Base-by-base conservation (phyloP, 2,329 filamentous ascomycete species). In the Aspergillus transmontanensis region DNA sequence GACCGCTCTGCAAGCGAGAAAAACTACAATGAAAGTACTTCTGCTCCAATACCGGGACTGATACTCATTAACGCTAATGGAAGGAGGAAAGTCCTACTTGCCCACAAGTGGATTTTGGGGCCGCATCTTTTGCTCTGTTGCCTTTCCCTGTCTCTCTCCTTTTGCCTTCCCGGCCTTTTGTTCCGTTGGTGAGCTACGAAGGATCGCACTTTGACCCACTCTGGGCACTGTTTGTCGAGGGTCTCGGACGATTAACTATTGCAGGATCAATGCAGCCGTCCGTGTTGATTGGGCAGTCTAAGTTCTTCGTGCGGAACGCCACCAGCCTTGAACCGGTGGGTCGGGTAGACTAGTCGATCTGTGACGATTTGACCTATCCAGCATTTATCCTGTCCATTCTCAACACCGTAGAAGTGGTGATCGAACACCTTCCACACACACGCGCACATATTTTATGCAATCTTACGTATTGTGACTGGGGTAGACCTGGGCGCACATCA, bases 331-430 rank as follows among this genome's bases (percentile, higher is more conserved):
- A 41, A 36, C 51, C 51, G 12, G 34, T 26, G 32, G 32, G 14
- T 28, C 51, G 51, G 51, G 30, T 55, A 34, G 51, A 55, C 51
- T 10, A 55, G 32, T 55, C 51, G 51, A 55, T 55, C 51, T 7
- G n/a, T 55, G n/a, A 26, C 19, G 51, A 54, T 36, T 32, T 19
- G 51, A 55, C 32, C 21, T 55, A 14, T 55, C 51, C 32, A 55
- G 51, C n/a, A 28, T 28, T 28, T 7, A 28, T 32, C 23, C 19
- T 14, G 3, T 11, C 43, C 10, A 45, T 10, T 46, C 43, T 12
- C 21, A 46, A 4, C 21, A 46, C n/a, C 43, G 2, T 21, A 23
- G 10, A 23, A 46, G 43, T 21, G 19, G 10, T 43, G 19, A 21
- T 21, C 11, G 14, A 46, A 46, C 39, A n/a, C 39, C 16, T 41